Percentiles rank a stretch among this genome's conserved stretches.
Conservation (phyloP, 1,284 basidiomycete genomes). For the Leccinum pachyderme region DNA sequence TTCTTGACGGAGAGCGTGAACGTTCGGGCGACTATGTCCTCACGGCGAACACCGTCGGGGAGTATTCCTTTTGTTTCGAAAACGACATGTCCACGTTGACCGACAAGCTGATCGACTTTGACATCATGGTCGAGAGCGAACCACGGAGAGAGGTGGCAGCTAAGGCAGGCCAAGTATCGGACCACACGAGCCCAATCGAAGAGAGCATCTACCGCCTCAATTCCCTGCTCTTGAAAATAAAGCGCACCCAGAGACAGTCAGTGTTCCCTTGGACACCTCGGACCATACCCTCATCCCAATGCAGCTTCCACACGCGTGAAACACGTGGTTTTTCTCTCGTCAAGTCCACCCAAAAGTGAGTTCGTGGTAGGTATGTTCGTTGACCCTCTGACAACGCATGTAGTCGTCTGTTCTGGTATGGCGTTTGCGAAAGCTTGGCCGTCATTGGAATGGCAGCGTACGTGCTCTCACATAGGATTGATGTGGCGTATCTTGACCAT, state of each 20-base stretch:
- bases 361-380: slow-evolving; percentile 12
- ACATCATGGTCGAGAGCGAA: slow-evolving; percentile 97
- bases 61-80: slow-evolving; percentile 98
- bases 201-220: slow-evolving; percentile 91
- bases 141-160: slow-evolving; percentile 80
- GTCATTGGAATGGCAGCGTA: slow-evolving; percentile 83
- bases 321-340: slow-evolving; percentile 80
- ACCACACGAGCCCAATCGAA: slow-evolving; percentile 88
- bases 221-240: slow-evolving; percentile 81
- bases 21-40: slow-evolving; percentile 97
- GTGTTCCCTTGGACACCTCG: slow-evolving; percentile 15
- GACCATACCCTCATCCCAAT: slow-evolving; percentile 11
- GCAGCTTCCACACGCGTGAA: slow-evolving; percentile 79
- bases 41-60: slow-evolving; percentile 90
- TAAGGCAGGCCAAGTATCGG: slow-evolving; percentile 80
- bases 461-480: slow-evolving; percentile 30
- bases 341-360: slow-evolving; percentile 74
- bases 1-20: slow-evolving; percentile 86
- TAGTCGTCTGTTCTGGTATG: slow-evolving; percentile 90
- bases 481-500: not conserved
- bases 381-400: slow-evolving; percentile 25
- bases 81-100: slow-evolving; percentile 93
- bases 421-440: slow-evolving; percentile 71
- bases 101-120: slow-evolving; percentile 92
- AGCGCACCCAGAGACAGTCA: slow-evolving; percentile 90